A percentile compares a stretch with the other conserved stretches of the same genome.
Conservation (phyloP, 768 basidiomycete species). For the Lentinus tigrinus region DNA sequence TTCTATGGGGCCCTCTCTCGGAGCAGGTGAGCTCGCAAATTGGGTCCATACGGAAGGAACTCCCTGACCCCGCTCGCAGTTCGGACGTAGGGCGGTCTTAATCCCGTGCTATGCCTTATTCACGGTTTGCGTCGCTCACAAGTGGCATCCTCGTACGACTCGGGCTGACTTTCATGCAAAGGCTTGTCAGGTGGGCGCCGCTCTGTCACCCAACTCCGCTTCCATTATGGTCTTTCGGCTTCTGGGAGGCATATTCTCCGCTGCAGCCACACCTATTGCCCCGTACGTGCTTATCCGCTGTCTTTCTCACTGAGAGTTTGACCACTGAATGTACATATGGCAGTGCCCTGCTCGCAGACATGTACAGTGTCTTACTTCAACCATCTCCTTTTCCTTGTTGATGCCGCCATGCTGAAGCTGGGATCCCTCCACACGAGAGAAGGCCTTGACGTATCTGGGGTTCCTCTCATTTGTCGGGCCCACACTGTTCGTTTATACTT, state of each 20-base stretch:
- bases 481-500: conserved; percentile 30
- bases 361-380: conserved; percentile 26
- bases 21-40: conserved; percentile 24
- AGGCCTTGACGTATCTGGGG: conserved; percentile 57
- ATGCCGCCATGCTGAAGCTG: conserved; percentile 35
- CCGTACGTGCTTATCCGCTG: conserved; percentile 40
- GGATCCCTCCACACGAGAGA: conserved; percentile 59
- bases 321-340: neutral
- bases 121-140: conserved; percentile 23
- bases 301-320: too few relatives aligned
- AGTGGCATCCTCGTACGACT: neutral
- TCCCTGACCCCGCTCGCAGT: conserved; percentile 28
- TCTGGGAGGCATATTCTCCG: conserved; percentile 62
- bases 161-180: neutral
- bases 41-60: neutral
- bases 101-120: conserved; percentile 56
- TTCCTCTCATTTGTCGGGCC: conserved; percentile 60
- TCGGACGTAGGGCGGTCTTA: conserved; percentile 60
- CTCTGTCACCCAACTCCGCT: conserved; percentile 55
- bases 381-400: too few relatives aligned
- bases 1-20: conserved; percentile 51
- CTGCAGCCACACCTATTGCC: conserved; percentile 61
- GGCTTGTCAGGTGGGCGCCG: conserved; percentile 31
- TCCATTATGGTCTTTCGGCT: conserved; percentile 67
- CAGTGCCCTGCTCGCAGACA: neutral